Base-by-base conservation (phyloP, 192 early-diverging fungal species). In the Rhizoclosmatium sp. region DNA sequence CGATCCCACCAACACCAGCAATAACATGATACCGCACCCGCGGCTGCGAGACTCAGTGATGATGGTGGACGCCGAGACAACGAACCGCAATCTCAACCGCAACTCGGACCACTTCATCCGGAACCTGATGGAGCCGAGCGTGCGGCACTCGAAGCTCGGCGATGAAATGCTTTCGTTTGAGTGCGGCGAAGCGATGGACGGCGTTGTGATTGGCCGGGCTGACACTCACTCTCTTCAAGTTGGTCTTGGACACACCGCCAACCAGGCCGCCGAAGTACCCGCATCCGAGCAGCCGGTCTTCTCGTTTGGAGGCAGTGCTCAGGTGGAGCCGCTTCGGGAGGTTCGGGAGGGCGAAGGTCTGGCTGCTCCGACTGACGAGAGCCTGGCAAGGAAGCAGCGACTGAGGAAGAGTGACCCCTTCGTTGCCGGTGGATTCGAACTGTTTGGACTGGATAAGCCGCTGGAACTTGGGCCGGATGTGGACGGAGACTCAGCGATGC, bases 91-190 rank as follows among this genome's bases (percentile, higher is more conserved):
- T 2, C 66, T 68, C 14, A 2, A 68, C 66, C 66, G 66, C 10
- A 68, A 68, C 66, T 40, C 23, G 14, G 66, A 68, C 46, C 19
- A 42, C 46, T 68, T 68, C 40, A 68, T 68, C 66, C 39, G 66
- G 7, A 68, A 44, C 66, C 39, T 68, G 42, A 41, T 68, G 42
- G 66, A 68, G 51, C 51, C 51, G 51, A 54, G 31, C 31, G 31
- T 31, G 31, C 31, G 31, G 31, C 31, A 31, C 31, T 31, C 31
- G 31, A 31, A 31, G 31, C 31, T 31, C 31, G 31, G 31, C 31
- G 31, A 31, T 31, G 31, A 31, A 31, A 31, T 31, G 31, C 31
- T 31, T 31, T 31, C 31, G 31, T 31, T 31, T 31, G 31, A 31
- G 31, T 31, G 31, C 31, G 31, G 31, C 31, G 31, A 31, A 31